These are phyloP conservation scores for Crithidia fasciculata DNA, from an alignment of 208 protist genomes.

Conservation along the genomic window DNA sequence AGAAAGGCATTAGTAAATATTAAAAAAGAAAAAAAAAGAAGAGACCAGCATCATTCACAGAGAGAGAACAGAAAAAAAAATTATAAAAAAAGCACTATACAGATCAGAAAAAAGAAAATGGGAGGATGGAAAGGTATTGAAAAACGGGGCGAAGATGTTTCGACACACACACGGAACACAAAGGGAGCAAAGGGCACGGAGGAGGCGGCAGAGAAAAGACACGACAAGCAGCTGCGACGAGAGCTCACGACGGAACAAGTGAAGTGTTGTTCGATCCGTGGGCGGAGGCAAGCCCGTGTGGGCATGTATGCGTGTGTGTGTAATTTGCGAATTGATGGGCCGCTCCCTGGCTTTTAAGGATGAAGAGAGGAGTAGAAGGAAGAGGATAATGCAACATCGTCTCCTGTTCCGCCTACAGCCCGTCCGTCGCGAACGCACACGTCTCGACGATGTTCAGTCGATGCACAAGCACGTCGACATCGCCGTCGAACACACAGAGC, in stretches of 20 bases:
- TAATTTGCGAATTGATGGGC: no score
- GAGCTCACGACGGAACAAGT: neutral
- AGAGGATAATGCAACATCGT: neutral
- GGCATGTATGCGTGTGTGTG: neutral
- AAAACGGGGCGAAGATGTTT: no score
- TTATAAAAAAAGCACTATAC: neutral
- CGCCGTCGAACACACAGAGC: conserved; percentile 34
- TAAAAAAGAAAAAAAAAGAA: conserved; percentile 5
- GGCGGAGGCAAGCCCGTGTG: neutral
- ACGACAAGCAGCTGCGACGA: neutral
- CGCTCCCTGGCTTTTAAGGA: no score
- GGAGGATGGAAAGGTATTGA: neutral
- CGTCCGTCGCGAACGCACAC: conserved; percentile 10
- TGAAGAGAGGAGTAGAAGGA: no score
- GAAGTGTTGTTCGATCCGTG: neutral
- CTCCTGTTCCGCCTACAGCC: neutral
- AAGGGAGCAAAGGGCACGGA: neutral
- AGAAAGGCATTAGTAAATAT: neutral
- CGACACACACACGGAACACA: neutral
- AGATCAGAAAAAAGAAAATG: conserved; percentile 3
- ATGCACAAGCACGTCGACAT: conserved; percentile 34
- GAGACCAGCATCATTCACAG: conserved; percentile 14
- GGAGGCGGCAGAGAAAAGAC: neutral
- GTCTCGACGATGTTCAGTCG: conserved; percentile 30
- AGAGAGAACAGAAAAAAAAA: conserved; percentile 6